Base-by-base conservation (phyloP, 164 flowering plant genomes). In the Hamamelis virginiana region DNA sequence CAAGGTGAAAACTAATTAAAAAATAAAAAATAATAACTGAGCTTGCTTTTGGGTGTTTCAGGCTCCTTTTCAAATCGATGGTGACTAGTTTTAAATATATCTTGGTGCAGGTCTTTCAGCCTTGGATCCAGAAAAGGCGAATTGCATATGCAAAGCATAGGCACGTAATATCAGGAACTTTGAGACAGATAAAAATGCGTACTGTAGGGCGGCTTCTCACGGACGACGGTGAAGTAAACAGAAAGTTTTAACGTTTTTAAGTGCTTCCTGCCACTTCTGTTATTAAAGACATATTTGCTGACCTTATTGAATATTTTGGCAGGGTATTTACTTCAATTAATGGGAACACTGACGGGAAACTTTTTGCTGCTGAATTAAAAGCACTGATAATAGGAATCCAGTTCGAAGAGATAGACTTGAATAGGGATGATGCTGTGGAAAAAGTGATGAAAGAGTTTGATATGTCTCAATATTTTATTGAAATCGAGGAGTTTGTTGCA, bases 371-470 rank as follows among this genome's bases (percentile, higher is more conserved):
- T 25, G 98, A 92, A 69, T 57, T 92, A 61, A 85, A 73, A 72
- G 96, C 98, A 22, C 72, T 92, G 28, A 72, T 91, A 4, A 53
- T 92, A 8, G 97, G 97, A 41, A 83, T 91, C 48, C 81, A 71
- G 26, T 86, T 92, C 69, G 82, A 84, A 19, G 85, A 81, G 76
- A 78, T 89, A 21, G 85, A 88, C 72, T 75, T 89, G 67, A 77
- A 89, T 66, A 28, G 65, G 53, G 80, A 87, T 58, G 90, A 91
- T 68, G 94, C 94, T 50, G 87, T 85, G 22, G 60, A 23, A 0
- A 88, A 80, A 72, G 62, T 90, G 15, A 77, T 94, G 81, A 71
- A 58, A 19, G 98, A 89, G 58, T 91, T 94, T 64, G 98, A 94
- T 75, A 78, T 81, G 1, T 75, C 89, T 23, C n/a, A 64, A 46